A percentile compares a stretch with the other conserved stretches of the same genome.
These are phyloP conservation scores for Rhodotorula sphaerocarpa DNA, from an alignment of 768 basidiomycete genomes.

Conservation along the genomic window DNA sequence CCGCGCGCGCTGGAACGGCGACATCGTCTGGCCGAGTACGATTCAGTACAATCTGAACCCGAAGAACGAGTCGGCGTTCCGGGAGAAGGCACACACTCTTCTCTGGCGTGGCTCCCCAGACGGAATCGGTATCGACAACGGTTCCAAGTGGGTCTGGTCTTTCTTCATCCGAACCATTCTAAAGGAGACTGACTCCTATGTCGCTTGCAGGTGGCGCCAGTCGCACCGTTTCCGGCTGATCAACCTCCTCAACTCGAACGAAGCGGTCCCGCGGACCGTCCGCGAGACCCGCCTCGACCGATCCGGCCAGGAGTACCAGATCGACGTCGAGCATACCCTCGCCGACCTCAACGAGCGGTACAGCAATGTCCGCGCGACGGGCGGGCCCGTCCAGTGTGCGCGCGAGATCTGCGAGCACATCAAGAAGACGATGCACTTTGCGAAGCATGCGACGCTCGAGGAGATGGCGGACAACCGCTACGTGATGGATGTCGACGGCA, in stretches of 20 bases:
- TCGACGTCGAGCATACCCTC: background rate
- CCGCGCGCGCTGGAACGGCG: constrained; percentile 32
- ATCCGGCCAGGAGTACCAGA: constrained; percentile 8
- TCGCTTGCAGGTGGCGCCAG: constrained; percentile 1
- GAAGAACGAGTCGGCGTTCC: constrained; percentile 38
- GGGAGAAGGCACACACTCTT: constrained; percentile 43
- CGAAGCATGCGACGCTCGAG: background rate
- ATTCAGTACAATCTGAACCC: constrained; percentile 18
- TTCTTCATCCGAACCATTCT: too few species aligned
- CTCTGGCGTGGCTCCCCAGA: constrained; percentile 48
- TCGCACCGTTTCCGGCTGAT: constrained; percentile 15
- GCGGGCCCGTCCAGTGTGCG: constrained; percentile 7
- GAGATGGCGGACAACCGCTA: constrained; percentile 60
- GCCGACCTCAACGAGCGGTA: constrained; percentile 7
- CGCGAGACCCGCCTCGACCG: constrained; percentile 7
- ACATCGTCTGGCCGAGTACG: constrained; percentile 26
- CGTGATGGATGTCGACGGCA: constrained; percentile 80
- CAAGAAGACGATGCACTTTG: constrained; percentile 11
- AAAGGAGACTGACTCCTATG: background rate
- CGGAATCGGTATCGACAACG: constrained; percentile 37
- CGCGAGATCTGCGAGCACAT: constrained; percentile 17
- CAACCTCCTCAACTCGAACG: constrained; percentile 1
- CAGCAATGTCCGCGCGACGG: constrained; percentile 9
- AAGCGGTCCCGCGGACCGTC: background rate
- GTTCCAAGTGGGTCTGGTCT: constrained; percentile 1